Percentiles rank a stretch among this genome's conserved stretches.
These are phyloP conservation scores for Trypethelium eluteriae DNA, from an alignment of 495 filamentous ascomycete genomes.

Conservation along the genomic window DNA sequence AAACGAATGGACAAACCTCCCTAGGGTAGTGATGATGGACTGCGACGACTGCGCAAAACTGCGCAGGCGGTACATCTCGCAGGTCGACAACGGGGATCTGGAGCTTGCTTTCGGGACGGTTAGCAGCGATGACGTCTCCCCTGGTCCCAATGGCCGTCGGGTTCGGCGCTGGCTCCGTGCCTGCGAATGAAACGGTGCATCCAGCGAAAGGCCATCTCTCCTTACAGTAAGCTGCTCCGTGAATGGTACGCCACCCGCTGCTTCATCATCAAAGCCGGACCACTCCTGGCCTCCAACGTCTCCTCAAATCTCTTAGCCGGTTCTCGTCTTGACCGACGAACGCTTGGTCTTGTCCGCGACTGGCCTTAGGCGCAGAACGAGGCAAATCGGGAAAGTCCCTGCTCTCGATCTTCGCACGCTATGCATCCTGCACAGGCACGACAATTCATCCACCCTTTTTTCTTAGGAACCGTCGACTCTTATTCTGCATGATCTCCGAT, in stretches of 20 bases:
- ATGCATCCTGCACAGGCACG: not conserved
- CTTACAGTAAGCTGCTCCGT: not conserved
- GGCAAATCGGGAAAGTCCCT: not conserved
- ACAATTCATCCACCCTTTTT: not conserved
- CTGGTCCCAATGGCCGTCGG: not conserved
- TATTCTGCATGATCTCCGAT: not conserved
- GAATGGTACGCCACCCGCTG: not conserved
- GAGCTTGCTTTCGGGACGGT: conserved; percentile 2
- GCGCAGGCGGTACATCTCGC: not conserved
- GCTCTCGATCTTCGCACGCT: not conserved
- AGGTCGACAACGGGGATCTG: not conserved
- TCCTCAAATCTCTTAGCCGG: not conserved
- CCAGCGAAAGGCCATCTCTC: not conserved
- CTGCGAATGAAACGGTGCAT: conserved; percentile 7
- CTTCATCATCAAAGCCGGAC: not conserved
- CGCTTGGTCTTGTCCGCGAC: not conserved
- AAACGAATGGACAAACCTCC: no score
- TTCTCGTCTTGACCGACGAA: not conserved
- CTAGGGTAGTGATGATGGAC: no score
- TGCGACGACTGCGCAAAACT: no score
- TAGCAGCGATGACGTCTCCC: conserved; percentile 1
- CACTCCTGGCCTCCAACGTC: not conserved
- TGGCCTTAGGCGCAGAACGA: not conserved
- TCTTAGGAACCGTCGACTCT: conserved; percentile 3
- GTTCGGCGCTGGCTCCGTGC: not conserved